Evolutionary conservation across 2,329 filamentous ascomycete species (phyloP), one percentile per base, ranked within the genome.

Genomic region (Myriangium duriaei): DNA sequence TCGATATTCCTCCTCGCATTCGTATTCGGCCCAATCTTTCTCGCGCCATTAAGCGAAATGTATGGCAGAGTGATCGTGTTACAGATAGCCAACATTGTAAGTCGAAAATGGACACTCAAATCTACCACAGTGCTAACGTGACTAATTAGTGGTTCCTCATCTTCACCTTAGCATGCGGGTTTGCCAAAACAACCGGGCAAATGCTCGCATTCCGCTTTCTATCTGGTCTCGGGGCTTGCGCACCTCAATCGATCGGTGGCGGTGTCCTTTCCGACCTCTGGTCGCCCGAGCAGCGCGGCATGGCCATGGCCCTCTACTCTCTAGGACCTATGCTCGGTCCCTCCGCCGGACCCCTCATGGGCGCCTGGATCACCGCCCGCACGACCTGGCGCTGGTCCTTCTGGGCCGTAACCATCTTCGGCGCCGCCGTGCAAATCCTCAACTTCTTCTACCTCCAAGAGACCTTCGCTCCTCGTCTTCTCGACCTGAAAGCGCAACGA

Each of bases 351-450:
- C 43, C 42, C 1, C 38, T 47, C 4, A 34, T 44, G 16, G 46
- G 62, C 15, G 74, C 71, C 0, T 79, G 74, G 49, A 71, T 82
- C 15, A 64, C 72, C 1, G 58, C 76, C 46, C 60, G 68, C 39
- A 71, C 67, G 6, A 74, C 69, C 0, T 84, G 84, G 84, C 65
- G 83, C 47, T 91, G 82, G 82, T 65, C 88, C 0, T 88, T 88
- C 63, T 87, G 81, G 79, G 73, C 91, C 48, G 82, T 87, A 50
- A 65, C 87, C 7, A 91, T 92, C 49, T 55, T 88, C 15, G 64
- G 79, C 29, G 74, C 66, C 11, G 53, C 76, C 21, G 71, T 80
- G 43, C 87, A 80, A 74, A 40, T 80, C 11, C 55, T 86, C 42
- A 85, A 87, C 55, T 77, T 80, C 28, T 67, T 74, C 47, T 64